These are phyloP conservation scores for Penicillium sp. DNA, from an alignment of 2,329 filamentous ascomycete genomes.

Conservation along the genomic window DNA sequence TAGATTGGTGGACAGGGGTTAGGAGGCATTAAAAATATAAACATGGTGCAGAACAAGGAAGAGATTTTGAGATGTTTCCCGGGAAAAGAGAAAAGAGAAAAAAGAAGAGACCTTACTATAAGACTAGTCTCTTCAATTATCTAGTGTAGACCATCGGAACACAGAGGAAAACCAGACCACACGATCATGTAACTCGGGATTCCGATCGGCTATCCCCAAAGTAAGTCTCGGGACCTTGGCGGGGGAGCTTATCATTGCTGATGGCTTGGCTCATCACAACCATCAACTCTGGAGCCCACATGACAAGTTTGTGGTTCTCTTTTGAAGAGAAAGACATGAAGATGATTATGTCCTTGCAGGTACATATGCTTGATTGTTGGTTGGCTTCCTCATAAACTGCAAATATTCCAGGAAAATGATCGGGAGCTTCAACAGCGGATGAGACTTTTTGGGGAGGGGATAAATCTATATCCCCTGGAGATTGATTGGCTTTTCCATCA, in stretches of 20 bases:
- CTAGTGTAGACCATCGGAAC: slow-evolving; percentile 16
- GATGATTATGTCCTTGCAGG: neutral
- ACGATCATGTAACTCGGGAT: slow-evolving; percentile 16
- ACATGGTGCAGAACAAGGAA: neutral
- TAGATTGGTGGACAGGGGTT: neutral
- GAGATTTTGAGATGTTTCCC: neutral
- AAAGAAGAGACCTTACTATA: neutral
- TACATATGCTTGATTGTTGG: too few relatives aligned
- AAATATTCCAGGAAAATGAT: too few relatives aligned
- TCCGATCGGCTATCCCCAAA: slow-evolving; percentile 21
- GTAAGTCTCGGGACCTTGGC: neutral
- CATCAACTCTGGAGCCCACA: neutral
- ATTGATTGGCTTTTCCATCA: neutral
- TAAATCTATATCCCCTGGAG: neutral
- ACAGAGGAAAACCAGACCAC: slow-evolving; percentile 16
- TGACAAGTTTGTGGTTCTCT: neutral
- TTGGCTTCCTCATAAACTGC: too few relatives aligned
- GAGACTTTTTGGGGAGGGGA: neutral
- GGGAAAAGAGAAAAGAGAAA: neutral
- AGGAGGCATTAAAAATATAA: neutral
- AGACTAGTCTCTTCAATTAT: neutral
- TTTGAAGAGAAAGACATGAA: neutral
- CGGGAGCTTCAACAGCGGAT: neutral
- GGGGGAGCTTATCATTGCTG: slow-evolving; percentile 1
- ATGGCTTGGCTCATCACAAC: neutral